These are phyloP conservation scores for Chrysanthemum makinoi DNA, from an alignment of 129 eudicot genomes.

Conservation along the genomic window DNA sequence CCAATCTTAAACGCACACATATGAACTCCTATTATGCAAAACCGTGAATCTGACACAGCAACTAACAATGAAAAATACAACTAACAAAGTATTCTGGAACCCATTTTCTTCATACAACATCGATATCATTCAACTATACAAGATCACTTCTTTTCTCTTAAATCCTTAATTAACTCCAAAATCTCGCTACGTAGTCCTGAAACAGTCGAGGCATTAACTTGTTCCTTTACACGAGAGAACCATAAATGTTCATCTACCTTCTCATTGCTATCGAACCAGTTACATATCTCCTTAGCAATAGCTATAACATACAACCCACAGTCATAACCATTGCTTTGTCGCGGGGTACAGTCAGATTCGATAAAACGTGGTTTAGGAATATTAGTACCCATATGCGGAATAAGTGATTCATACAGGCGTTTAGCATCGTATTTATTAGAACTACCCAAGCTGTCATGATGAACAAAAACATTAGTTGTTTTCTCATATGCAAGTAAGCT, in stretches of 20 bases:
- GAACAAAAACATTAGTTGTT: constrained; percentile 54
- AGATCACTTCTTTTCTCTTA: constrained; percentile 27
- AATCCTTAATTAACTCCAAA: constrained; percentile 40
- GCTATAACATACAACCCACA: constrained; percentile 83
- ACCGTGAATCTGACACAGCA: no score
- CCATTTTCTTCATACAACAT: no score
- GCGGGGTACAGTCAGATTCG: constrained; percentile 50
- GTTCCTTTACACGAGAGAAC: constrained; percentile 49
- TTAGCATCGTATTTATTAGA: constrained; percentile 43
- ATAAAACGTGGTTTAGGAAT: constrained; percentile 26
- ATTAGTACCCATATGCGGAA: constrained; percentile 25
- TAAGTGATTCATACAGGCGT: constrained; percentile 44
- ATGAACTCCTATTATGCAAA: no score
- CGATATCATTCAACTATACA: no score
- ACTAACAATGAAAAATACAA: no score
- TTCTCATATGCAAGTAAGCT: constrained; percentile 70
- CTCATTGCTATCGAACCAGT: constrained; percentile 43
- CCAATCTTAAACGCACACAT: no score
- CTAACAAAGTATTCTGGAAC: no score
- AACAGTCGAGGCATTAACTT: constrained; percentile 41
- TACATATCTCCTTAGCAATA: constrained; percentile 66
- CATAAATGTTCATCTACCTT: constrained; percentile 40
- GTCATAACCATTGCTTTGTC: constrained; percentile 67
- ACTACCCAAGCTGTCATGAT: constrained; percentile 67
- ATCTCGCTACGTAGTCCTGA: constrained; percentile 50